Evolutionary conservation across 2,329 filamentous ascomycete species (phyloP).

Genomic region (Gaeumannomyces tritici): DNA sequence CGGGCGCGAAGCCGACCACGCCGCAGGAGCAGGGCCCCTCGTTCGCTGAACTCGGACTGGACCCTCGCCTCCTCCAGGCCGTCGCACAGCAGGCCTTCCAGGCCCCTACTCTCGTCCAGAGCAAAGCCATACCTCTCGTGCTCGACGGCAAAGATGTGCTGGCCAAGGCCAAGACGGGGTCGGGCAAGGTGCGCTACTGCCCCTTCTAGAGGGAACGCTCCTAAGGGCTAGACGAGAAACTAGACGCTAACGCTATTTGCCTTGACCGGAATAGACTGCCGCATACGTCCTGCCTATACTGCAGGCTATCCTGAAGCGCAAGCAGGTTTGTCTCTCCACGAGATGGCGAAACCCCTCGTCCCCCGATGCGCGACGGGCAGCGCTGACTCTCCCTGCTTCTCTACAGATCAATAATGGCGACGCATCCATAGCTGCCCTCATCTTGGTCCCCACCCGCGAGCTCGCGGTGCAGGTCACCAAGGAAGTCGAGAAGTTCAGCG

Average conservation of each 20-base stretch:
- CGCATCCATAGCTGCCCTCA: constrained; percentile 58
- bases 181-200: constrained; percentile 53
- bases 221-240: not conserved
- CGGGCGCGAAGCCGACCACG: constrained; percentile 11
- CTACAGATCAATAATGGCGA: constrained; percentile 37
- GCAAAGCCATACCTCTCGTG: constrained; percentile 77
- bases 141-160: constrained; percentile 83
- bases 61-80: constrained; percentile 76
- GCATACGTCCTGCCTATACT: constrained; percentile 88
- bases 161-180: constrained; percentile 88
- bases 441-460: constrained; percentile 90
- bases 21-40: constrained; percentile 22
- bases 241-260: not conserved
- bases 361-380: too few species aligned
- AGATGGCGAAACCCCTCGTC: not conserved
- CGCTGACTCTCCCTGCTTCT: not conserved
- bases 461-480: constrained; percentile 86
- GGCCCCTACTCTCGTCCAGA: constrained; percentile 81
- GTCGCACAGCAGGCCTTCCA: constrained; percentile 76
- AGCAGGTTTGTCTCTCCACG: constrained; percentile 26
- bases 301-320: constrained; percentile 71
- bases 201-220: not conserved
- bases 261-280: constrained; percentile 49
- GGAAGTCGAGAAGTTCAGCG: constrained; percentile 64
- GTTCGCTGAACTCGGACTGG: constrained; percentile 72